Evolutionary conservation across 2,329 filamentous ascomycete species (phyloP), one percentile per base, ranked within the genome.

Genomic region (Graphilbum fragrans): DNA sequence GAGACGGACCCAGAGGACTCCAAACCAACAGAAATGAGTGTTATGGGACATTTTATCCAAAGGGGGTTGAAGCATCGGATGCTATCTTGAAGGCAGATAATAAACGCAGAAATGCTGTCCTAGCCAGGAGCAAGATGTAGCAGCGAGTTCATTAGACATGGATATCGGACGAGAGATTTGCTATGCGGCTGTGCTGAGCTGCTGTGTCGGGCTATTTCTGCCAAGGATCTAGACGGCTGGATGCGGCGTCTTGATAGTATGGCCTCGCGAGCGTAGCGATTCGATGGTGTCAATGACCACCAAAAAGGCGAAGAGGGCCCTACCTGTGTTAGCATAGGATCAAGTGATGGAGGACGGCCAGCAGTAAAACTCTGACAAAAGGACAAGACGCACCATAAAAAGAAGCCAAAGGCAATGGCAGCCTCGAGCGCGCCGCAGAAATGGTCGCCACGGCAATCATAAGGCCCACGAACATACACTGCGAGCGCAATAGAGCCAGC

Each of bases 401-500:
- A 74, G 51, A 80, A 82, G 6, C 69, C 77, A 51, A 86, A 80
- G 0, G 72, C 80, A 9, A 74, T 67, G 2, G 72, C 76, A 4
- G 80, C 80, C 60, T 82, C 75, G 9, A 72, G 62, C 11, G 72
- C 64, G 35, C 67, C 65, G 58, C 83, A 88, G 16, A 65, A 66
- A 17, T 59, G 63, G 34, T 66, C 64, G 38, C 60, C 63, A 34
- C 63, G 66, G 54, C 76, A 79, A 43, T 70, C 63, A 9, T 56
- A 60, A 0, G 74, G 63, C 16, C 72, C 67, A 41, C 73, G 72
- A 43, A 86, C 61, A 42, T 68, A 67, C 18, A 77, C 80, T 0
- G 82, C 86, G 11, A 88, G 61, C 0, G 86, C 85, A 49, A 93
- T 79, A 52, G 86, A 82, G 7, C 86, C 86, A 1, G 82, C 80